Evolutionary conservation across 148 eudicot species (phyloP).

Genomic region (Chenopodium suecicum): DNA sequence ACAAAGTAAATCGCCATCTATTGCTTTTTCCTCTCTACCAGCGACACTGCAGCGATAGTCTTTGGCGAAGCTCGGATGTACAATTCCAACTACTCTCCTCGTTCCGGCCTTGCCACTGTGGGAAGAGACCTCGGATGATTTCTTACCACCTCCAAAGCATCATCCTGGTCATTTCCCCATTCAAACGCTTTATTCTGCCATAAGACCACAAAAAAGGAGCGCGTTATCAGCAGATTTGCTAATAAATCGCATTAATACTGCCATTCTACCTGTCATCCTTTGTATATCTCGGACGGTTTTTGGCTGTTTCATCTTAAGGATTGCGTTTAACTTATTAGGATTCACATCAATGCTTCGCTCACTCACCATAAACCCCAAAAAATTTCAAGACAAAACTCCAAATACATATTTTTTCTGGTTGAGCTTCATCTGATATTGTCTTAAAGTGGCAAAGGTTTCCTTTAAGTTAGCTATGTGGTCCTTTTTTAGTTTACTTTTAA

Average conservation of each 20-base stretch:
- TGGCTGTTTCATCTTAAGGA: not conserved
- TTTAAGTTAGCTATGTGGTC: too few relatives aligned
- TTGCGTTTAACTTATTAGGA: not conserved
- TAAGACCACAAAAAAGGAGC: not conserved
- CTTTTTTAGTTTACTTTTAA: too few relatives aligned
- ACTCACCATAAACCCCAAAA: too few relatives aligned
- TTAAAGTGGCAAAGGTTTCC: too few relatives aligned
- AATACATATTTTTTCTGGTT: too few relatives aligned
- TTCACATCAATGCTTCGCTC: too few relatives aligned
- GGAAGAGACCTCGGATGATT: not conserved
- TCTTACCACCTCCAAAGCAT: not conserved
- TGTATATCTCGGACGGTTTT: not conserved
- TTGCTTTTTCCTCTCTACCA: not conserved
- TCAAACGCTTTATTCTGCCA: not conserved
- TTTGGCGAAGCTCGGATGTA: not conserved
- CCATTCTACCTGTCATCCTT: not conserved
- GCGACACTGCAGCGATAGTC: not conserved
- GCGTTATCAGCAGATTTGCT: not conserved
- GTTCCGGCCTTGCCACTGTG: not conserved
- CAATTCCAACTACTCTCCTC: not conserved
- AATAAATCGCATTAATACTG: not conserved
- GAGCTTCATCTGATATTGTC: too few relatives aligned
- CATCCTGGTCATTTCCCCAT: not conserved
- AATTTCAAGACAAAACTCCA: too few relatives aligned
- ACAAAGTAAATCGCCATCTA: not conserved